A percentile compares a stretch with the other conserved stretches of the same genome.
Evolutionary conservation across 108 stramenopile species (phyloP).

Genomic region (Schizochytrium sp.): DNA sequence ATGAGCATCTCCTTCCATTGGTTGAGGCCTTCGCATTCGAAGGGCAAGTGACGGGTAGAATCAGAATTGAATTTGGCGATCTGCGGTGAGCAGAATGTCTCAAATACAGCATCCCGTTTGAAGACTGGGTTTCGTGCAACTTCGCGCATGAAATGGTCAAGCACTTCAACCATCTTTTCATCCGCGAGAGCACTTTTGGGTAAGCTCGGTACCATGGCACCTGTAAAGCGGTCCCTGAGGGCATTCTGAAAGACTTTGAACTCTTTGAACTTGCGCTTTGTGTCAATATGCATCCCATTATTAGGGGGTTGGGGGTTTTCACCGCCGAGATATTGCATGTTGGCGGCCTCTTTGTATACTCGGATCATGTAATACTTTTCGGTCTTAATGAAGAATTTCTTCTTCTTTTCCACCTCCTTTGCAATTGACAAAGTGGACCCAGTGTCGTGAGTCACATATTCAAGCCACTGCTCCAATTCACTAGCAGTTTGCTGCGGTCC

Average conservation of each 20-base stretch:
- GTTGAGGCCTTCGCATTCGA: background rate
- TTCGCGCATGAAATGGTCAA: slow-evolving; percentile 42
- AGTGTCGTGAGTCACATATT: background rate
- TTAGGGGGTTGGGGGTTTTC: background rate
- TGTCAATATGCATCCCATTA: background rate
- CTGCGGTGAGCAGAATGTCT: slow-evolving; percentile 19
- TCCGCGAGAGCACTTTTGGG: background rate
- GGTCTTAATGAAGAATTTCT: background rate
- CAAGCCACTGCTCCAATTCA: slow-evolving; percentile 43
- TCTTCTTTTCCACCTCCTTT: slow-evolving; percentile 50
- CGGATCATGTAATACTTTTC: slow-evolving; percentile 7
- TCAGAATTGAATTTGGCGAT: background rate
- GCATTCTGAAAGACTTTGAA: background rate
- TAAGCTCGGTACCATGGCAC: slow-evolving; percentile 42
- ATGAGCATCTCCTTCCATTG: slow-evolving; percentile 34
- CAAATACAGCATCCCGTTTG: background rate
- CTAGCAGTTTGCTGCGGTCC: background rate
- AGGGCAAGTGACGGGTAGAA: background rate
- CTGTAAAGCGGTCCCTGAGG: slow-evolving; percentile 20
- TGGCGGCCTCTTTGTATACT: background rate
- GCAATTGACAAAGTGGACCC: slow-evolving; percentile 12
- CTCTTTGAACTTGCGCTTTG: slow-evolving; percentile 43
- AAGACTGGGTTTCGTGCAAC: slow-evolving; percentile 55
- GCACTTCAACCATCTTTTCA: slow-evolving; percentile 37
- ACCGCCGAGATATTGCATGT: background rate